Evolutionary conservation across 352 stramenopile species (phyloP).

Genomic region (Pythium aphanidermatum): DNA sequence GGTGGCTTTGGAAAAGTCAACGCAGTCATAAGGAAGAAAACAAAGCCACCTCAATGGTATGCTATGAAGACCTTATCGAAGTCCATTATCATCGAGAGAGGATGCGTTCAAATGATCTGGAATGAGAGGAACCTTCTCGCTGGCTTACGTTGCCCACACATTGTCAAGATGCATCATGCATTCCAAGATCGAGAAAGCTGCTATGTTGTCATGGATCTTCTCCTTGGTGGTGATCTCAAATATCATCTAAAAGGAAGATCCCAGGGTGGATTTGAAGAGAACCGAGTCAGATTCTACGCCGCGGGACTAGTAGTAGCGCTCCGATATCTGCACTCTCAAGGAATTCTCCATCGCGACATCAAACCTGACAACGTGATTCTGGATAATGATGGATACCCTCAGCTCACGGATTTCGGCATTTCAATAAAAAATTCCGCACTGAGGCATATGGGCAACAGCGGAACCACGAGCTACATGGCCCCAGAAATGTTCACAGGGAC

Average conservation of each 20-base stretch:
- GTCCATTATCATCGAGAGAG: constrained; percentile 45
- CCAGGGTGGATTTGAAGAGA: constrained; percentile 52
- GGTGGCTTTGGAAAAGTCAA: constrained; percentile 76
- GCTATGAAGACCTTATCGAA: constrained; percentile 73
- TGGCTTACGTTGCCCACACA: constrained; percentile 33
- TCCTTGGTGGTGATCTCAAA: constrained; percentile 66
- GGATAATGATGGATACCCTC: constrained; percentile 66
- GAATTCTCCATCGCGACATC: constrained; percentile 75
- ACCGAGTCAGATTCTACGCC: constrained; percentile 49
- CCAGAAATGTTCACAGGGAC: constrained; percentile 54
- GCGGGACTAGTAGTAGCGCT: constrained; percentile 55
- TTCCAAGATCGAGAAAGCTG: constrained; percentile 64
- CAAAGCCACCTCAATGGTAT: constrained; percentile 43
- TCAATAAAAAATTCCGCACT: constrained; percentile 44
- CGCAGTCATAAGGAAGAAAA: constrained; percentile 57
- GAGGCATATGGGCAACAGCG: constrained; percentile 45
- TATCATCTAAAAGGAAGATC: constrained; percentile 46
- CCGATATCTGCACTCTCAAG: constrained; percentile 54
- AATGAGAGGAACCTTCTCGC: constrained; percentile 69
- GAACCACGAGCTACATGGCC: constrained; percentile 65
- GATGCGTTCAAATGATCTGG: constrained; percentile 68
- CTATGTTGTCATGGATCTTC: constrained; percentile 76
- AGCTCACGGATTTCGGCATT: constrained; percentile 69
- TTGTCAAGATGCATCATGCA: constrained; percentile 63
- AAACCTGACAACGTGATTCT: constrained; percentile 86